Evolutionary conservation across 2,329 filamentous ascomycete genomes (phyloP).

Genomic region (Trichoderma koningiopsis): DNA sequence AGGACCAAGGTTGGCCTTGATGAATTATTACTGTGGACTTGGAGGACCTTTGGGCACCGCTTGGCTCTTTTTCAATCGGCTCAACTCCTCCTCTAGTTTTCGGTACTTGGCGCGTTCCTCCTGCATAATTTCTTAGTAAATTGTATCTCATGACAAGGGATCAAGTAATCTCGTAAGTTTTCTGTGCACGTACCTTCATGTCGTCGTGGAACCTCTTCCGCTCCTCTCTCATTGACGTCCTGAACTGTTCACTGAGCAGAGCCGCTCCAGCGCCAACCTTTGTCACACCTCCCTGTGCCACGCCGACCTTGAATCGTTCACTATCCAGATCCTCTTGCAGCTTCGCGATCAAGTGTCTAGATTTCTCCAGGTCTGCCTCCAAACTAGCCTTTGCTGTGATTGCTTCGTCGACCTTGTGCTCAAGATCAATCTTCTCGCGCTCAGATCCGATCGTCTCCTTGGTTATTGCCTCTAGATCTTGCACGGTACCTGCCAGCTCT

Average conservation of each 20-base stretch:
- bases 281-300: conserved; percentile 38
- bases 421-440: conserved; percentile 51
- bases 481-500: conserved; percentile 53
- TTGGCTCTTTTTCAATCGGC: conserved; percentile 46
- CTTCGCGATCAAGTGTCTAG: conserved; percentile 42
- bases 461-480: conserved; percentile 57
- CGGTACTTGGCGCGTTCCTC: conserved; percentile 53
- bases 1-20: not conserved
- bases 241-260: conserved; percentile 59
- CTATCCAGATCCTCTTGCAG: conserved; percentile 56
- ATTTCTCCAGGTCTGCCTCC: conserved; percentile 45
- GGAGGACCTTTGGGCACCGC: conserved; percentile 48
- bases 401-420: conserved; percentile 42
- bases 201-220: conserved; percentile 60
- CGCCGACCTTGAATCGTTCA: conserved; percentile 50
- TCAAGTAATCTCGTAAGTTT: not conserved
- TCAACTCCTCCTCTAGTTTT: conserved; percentile 55
- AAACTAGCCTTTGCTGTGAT: conserved; percentile 41
- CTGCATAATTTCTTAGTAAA: conserved; percentile 34
- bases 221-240: conserved; percentile 58
- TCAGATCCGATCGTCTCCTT: conserved; percentile 54
- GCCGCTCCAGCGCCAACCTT: conserved; percentile 49
- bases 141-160: not conserved
- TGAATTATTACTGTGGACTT: conserved; percentile 41
- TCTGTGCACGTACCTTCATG: conserved; percentile 45